Evolutionary conservation across 139 green algal genomes (phyloP).

Genomic region (Trebouxia sp.): DNA sequence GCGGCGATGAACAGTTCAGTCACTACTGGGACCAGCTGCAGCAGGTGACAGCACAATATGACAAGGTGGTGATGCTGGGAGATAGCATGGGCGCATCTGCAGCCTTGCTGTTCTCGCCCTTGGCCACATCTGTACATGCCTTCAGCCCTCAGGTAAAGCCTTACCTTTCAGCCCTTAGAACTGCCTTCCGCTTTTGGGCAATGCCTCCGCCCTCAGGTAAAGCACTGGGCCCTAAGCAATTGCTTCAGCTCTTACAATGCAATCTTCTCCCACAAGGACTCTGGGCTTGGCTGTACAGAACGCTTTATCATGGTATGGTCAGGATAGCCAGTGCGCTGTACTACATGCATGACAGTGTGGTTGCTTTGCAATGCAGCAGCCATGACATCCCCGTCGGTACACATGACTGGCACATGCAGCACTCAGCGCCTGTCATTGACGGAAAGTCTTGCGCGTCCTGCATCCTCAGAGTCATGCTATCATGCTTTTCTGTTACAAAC

Average conservation of each 20-base stretch:
- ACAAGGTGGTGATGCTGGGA: slow-evolving; percentile 81
- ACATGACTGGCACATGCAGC: too few species aligned
- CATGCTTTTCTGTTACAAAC: too few species aligned
- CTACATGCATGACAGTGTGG: too few species aligned
- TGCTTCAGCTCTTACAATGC: not conserved
- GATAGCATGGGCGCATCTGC: slow-evolving; percentile 93
- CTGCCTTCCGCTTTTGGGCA: too few species aligned
- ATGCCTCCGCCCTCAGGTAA: too few species aligned
- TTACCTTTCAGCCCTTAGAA: too few species aligned
- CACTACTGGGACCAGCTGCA: slow-evolving; percentile 46
- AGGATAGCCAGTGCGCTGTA: not conserved
- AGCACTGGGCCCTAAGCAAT: too few species aligned
- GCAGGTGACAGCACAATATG: slow-evolving; percentile 58
- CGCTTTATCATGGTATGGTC: not conserved
- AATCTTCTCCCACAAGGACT: not conserved
- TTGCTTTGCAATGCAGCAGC: too few species aligned
- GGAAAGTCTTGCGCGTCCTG: too few species aligned
- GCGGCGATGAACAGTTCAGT: slow-evolving; percentile 45
- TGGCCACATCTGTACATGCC: slow-evolving; percentile 79
- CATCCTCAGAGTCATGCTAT: too few species aligned
- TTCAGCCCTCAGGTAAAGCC: slow-evolving; percentile 89
- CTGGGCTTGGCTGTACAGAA: not conserved
- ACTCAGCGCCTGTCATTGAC: too few species aligned
- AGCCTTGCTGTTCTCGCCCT: slow-evolving; percentile 74
- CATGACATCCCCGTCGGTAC: too few species aligned